phyloP scores from a whole-genome alignment of 148 eudicot genomes.

The Pharnaceum exiguum region DNA sequence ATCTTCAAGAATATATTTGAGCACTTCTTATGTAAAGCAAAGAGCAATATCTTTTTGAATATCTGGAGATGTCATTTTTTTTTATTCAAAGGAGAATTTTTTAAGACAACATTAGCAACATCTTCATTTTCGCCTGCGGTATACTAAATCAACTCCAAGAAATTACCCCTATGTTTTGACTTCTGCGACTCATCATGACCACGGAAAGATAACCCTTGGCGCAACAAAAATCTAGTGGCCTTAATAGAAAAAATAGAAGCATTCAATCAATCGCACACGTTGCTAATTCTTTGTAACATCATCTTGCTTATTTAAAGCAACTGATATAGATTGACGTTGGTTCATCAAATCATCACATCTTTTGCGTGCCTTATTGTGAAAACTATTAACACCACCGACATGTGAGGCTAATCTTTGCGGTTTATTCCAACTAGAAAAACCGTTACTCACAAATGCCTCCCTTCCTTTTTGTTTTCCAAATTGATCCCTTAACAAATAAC shows the following conservation, averaged over 20 bases:
- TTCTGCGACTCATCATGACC: background rate
- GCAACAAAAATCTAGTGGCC: background rate
- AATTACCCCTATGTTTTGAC: background rate
- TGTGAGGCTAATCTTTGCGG: background rate
- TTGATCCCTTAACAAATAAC: background rate
- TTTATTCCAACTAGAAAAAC: conserved; percentile 2
- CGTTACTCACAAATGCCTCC: background rate
- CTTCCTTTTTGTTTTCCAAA: background rate
- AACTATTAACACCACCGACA: background rate
- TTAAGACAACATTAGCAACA: background rate
- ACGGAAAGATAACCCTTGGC: background rate
- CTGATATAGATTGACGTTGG: background rate
- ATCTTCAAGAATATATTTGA: no score
- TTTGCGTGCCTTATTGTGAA: background rate
- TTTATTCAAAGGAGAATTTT: background rate
- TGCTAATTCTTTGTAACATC: background rate
- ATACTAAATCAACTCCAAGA: background rate
- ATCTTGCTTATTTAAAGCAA: background rate
- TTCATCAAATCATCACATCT: background rate
- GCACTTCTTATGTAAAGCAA: no score
- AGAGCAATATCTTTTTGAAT: no score
- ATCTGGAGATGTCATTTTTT: no score
- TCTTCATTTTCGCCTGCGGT: background rate
- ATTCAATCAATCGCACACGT: background rate
- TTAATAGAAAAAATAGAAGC: conserved; percentile 3